Conservation (phyloP, 2,329 filamentous ascomycete genomes). For the Aspergillus sojae region DNA sequence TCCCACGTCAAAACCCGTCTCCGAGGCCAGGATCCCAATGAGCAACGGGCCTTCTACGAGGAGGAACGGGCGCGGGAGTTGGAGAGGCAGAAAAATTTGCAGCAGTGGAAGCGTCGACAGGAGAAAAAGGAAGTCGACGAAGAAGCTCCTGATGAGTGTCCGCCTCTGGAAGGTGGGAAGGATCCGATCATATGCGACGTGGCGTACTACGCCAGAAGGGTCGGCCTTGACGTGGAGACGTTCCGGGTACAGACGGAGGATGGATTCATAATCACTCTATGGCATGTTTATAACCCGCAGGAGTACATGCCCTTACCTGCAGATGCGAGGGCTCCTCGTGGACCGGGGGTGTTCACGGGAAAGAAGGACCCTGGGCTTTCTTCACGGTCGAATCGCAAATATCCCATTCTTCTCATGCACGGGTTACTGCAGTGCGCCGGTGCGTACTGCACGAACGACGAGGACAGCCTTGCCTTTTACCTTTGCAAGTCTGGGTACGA, state of each 20-base stretch:
- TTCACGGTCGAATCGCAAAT: conserved; percentile 43
- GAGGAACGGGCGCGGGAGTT: conserved; percentile 68
- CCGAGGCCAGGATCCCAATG: conserved; percentile 63
- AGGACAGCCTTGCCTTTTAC: conserved; percentile 86
- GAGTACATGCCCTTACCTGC: conserved; percentile 64
- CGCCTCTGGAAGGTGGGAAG: conserved; percentile 76
- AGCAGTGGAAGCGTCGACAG: conserved; percentile 60
- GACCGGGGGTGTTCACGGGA: conserved; percentile 64
- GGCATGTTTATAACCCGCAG: conserved; percentile 84
- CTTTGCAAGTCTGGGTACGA: conserved; percentile 91
- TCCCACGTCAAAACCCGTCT: conserved; percentile 56
- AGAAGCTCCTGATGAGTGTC: conserved; percentile 55
- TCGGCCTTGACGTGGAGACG: conserved; percentile 82
- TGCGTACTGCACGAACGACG: conserved; percentile 87
- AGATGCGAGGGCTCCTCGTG: conserved; percentile 48
- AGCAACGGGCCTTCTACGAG: conserved; percentile 67
- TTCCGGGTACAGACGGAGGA: conserved; percentile 91
- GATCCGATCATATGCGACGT: conserved; percentile 80
- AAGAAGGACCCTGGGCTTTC: conserved; percentile 31
- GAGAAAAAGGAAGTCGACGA: conserved; percentile 45
- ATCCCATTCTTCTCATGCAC: conserved; percentile 84
- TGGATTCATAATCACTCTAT: conserved; percentile 84
- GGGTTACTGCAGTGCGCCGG: conserved; percentile 86
- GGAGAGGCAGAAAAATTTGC: conserved; percentile 60
- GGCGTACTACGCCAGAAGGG: conserved; percentile 81